Base-by-base conservation (phyloP, 164 flowering plant genomes). In the Umbellularia californica region DNA sequence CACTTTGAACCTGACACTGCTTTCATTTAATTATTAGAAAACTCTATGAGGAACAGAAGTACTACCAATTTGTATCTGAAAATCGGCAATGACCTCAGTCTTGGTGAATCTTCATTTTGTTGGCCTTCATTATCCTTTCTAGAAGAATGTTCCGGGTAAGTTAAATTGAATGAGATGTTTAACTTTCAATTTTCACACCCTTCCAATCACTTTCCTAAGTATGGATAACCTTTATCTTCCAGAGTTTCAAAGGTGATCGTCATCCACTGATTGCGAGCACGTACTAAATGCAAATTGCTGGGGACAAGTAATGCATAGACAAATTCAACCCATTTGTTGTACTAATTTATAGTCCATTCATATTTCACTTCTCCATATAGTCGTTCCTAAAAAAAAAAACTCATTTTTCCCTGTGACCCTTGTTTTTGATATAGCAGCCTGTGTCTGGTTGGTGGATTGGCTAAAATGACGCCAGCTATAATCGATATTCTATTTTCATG, bases 11-110 rank as follows among this genome's bases (percentile, higher is more conserved):
- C 71, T 69, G 25, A 69, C 67, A 72, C 60, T 68, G 28, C 25
- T 75, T 13, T 27, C 25, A 50, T 68, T 62, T 22, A 12, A 24
- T 33, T 79, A 69, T 70, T 79, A 79, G 81, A 79, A n/a, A 70
- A 64, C 50, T 69, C 70, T 79, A 76, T 47, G 79, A 62, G 24
- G 79, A 51, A 52, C 73, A 76, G 15, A 73, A 28, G n/a, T 73
- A 79, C 52, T 73, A 69, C 30, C 55, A 65, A 25, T 65, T 30
- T 51, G 71, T 79, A 4, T 66, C 58, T 52, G 63, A 71, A 66
- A 74, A 69, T 28, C 65, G 75, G n/a, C 19, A 2, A 64, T 23
- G 24, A 12, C 66, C 25, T 70, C 60, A 58, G 70, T 14, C 27
- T 70, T 52, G 24, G 65, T 65, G 67, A 74, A 50, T 24, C 22